Percentiles rank a stretch among this genome's conserved stretches.
Conservation (phyloP, 73 alveolate species). For the Paramecium sonneborni region DNA sequence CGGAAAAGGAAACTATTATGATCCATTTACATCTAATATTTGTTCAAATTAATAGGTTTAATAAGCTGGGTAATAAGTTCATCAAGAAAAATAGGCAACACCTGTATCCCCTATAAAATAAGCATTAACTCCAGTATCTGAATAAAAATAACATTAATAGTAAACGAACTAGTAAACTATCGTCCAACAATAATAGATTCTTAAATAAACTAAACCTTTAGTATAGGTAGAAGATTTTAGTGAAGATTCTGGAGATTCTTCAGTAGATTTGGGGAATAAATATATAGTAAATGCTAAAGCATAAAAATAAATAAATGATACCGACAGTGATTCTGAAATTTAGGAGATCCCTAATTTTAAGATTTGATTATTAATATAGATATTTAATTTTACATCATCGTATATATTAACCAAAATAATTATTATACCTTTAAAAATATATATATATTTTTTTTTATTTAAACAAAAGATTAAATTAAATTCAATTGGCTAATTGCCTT, state of each 20-base stretch:
- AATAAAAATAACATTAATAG: neutral
- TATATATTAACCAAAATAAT: too few relatives aligned
- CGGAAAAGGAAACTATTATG: neutral
- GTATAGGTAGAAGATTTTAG: neutral
- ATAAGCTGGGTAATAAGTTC: neutral
- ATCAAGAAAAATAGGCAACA: neutral
- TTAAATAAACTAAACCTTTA: neutral
- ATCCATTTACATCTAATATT: neutral
- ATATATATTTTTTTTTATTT: too few relatives aligned
- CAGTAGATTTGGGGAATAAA: neutral
- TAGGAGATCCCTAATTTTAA: slow-evolving; percentile 7
- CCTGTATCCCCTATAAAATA: neutral
- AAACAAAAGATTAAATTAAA: too few relatives aligned
- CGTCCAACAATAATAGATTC: neutral
- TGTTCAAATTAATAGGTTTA: neutral
- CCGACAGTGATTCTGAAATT: neutral
- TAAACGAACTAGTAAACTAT: neutral
- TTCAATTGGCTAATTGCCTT: neutral
- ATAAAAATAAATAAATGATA: neutral
- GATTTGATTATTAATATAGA: neutral
- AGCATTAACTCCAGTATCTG: neutral
- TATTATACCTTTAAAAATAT: too few relatives aligned
- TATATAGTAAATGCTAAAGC: neutral
- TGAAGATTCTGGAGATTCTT: slow-evolving; percentile 2
- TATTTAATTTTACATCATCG: too few relatives aligned